Conservation (phyloP, 2,329 filamentous ascomycete genomes). For the Huntiella abstrusa region DNA sequence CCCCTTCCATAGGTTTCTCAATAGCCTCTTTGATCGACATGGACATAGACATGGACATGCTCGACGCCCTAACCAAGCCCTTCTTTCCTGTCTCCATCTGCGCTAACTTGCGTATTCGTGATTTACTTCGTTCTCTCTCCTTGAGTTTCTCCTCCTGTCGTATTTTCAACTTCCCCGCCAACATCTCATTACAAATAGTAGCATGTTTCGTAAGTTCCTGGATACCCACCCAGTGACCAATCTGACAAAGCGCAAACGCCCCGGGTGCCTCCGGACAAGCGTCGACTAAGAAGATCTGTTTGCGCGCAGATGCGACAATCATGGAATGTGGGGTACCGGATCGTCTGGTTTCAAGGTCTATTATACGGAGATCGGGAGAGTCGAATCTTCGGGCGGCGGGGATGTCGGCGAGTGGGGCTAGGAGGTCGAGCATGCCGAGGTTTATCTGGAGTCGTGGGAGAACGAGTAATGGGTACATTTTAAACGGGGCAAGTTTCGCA, state of each 20-base stretch:
- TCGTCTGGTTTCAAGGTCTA: slow-evolving; percentile 44
- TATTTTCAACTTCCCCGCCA: slow-evolving; percentile 17
- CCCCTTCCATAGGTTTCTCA: neutral
- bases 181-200: slow-evolving; percentile 23
- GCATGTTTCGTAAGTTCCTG: slow-evolving; percentile 31
- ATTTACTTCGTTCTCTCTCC: slow-evolving; percentile 13
- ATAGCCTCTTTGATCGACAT: slow-evolving; percentile 1
- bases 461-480: slow-evolving; percentile 41
- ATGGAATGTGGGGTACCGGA: slow-evolving; percentile 36
- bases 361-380: slow-evolving; percentile 41
- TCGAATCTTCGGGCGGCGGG: slow-evolving; percentile 33
- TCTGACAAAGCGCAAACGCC: slow-evolving; percentile 48
- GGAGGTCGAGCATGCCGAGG: slow-evolving; percentile 42
- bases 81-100: slow-evolving; percentile 9
- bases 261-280: slow-evolving; percentile 20
- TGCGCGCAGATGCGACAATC: slow-evolving; percentile 18
- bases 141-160: slow-evolving; percentile 13
- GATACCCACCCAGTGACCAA: slow-evolving; percentile 48
- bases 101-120: slow-evolving; percentile 16
- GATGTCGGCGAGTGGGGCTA: slow-evolving; percentile 29
- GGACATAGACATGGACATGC: slow-evolving; percentile 2
- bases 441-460: slow-evolving; percentile 40
- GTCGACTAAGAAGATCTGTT: slow-evolving; percentile 8
- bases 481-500: slow-evolving; percentile 32
- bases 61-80: neutral